Evolutionary conservation across 495 filamentous ascomycete species (phyloP).

Genomic region (Umbilicaria muhlenbergii): DNA sequence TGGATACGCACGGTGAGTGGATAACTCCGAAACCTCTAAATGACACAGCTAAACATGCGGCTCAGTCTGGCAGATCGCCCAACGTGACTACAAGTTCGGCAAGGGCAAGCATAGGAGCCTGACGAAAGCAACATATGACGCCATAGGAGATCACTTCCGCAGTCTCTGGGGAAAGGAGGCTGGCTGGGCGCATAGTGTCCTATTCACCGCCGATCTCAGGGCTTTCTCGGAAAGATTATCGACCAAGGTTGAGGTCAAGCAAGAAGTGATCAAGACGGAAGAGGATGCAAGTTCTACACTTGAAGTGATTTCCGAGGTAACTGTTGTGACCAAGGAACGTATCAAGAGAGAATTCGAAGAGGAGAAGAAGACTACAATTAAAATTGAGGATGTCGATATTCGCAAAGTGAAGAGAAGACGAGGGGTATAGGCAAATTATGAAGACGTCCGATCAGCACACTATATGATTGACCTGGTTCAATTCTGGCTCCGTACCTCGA

Average conservation of each 20-base stretch:
- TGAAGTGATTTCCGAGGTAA: slow-evolving; percentile 6
- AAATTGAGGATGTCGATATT: slow-evolving; percentile 7
- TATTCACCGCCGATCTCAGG: slow-evolving; percentile 88
- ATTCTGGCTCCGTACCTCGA: too few species aligned
- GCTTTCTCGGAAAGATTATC: slow-evolving; percentile 45
- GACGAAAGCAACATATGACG: slow-evolving; percentile 75
- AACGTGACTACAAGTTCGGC: slow-evolving; percentile 85
- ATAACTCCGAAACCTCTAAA: neutral
- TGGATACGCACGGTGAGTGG: slow-evolving; percentile 75
- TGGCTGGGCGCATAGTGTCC: slow-evolving; percentile 92
- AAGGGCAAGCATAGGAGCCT: slow-evolving; percentile 73
- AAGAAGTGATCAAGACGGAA: slow-evolving; percentile 20
- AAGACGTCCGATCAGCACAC: too few species aligned
- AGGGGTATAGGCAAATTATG: slow-evolving; percentile 2
- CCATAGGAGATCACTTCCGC: slow-evolving; percentile 79
- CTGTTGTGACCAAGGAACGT: slow-evolving; percentile 12
- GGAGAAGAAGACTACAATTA: slow-evolving; percentile 12
- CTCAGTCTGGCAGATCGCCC: slow-evolving; percentile 90
- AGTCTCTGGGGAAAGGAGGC: slow-evolving; percentile 86
- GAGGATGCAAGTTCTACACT: slow-evolving; percentile 11
- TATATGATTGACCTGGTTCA: too few species aligned
- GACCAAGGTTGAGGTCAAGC: slow-evolving; percentile 32
- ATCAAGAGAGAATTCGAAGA: slow-evolving; percentile 21
- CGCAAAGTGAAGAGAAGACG: slow-evolving; percentile 7
- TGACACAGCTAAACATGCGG: too few species aligned